Conservation (phyloP, 2,329 filamentous ascomycete species). For the Corniculantispora saksenae region DNA sequence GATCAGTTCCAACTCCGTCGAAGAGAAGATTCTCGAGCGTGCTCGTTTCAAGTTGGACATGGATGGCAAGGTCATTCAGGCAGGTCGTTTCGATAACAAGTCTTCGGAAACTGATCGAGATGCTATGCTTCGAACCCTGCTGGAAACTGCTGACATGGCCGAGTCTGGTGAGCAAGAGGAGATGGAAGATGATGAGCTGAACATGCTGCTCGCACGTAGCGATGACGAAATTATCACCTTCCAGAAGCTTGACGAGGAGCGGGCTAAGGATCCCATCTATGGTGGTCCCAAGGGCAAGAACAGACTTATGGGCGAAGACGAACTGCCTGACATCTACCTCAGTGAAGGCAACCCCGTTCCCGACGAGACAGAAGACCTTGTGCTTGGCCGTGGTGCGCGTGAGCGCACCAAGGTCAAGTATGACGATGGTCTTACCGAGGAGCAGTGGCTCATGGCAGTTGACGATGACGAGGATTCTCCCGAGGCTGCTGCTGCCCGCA, state of each 20-base stretch:
- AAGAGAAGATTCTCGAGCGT: slow-evolving; percentile 97
- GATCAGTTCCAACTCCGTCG: slow-evolving; percentile 94
- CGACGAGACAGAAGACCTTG: slow-evolving; percentile 75
- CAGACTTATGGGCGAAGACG: slow-evolving; percentile 82
- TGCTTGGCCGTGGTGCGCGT: slow-evolving; percentile 84
- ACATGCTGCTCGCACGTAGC: slow-evolving; percentile 86
- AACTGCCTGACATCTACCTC: slow-evolving; percentile 92
- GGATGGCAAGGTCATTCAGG: slow-evolving; percentile 99
- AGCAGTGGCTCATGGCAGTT: slow-evolving; percentile 98
- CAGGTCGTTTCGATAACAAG: slow-evolving; percentile 99
- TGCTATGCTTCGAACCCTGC: slow-evolving; percentile 88
- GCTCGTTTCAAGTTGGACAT: slow-evolving; percentile 98
- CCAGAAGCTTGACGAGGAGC: slow-evolving; percentile 79
- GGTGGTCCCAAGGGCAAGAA: slow-evolving; percentile 69
- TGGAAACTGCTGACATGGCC: slow-evolving; percentile 77
- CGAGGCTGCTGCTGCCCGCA: slow-evolving; percentile 88
- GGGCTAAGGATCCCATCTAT: slow-evolving; percentile 66
- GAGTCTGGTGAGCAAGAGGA: slow-evolving; percentile 80
- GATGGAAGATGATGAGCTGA: slow-evolving; percentile 98
- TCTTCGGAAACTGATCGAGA: slow-evolving; percentile 98
- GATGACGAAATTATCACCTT: slow-evolving; percentile 79
- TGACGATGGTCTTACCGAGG: slow-evolving; percentile 95
- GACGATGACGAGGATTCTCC: slow-evolving; percentile 95
- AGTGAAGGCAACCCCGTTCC: slow-evolving; percentile 79
- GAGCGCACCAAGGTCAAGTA: slow-evolving; percentile 94